Conservation (phyloP, 2,329 filamentous ascomycete genomes). For the Phaeosphaeria sp. region DNA sequence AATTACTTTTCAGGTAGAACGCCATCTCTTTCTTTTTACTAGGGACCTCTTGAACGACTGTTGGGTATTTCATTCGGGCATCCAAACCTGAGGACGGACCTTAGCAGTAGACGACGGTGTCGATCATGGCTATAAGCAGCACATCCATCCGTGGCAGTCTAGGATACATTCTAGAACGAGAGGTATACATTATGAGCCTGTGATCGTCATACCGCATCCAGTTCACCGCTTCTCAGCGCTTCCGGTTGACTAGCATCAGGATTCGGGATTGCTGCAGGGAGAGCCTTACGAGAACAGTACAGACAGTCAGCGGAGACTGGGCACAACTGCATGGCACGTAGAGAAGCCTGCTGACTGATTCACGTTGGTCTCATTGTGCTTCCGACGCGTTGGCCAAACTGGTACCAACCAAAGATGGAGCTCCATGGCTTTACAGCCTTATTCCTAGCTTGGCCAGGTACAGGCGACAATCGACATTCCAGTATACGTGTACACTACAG, state of each 20-base stretch:
- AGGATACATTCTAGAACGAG: not conserved
- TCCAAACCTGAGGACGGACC: not conserved
- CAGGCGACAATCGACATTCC: too few species aligned
- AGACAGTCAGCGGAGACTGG: conserved; percentile 10
- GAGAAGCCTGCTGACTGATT: conserved; percentile 4
- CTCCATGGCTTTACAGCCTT: too few species aligned
- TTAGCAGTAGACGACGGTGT: not conserved
- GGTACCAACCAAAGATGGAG: not conserved
- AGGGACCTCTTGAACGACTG: conserved; percentile 3
- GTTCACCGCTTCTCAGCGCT: conserved; percentile 19
- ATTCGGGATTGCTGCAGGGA: conserved; percentile 22
- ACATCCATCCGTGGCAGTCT: not conserved
- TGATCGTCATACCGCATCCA: not conserved
- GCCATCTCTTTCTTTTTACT: conserved; percentile 5
- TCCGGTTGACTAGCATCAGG: conserved; percentile 9
- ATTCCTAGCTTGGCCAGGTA: too few species aligned
- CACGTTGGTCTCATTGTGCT: not conserved
- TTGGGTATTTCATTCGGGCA: not conserved
- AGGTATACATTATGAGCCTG: not conserved
- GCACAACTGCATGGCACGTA: conserved; percentile 20
- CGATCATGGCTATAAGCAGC: not conserved
- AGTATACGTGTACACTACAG: too few species aligned
- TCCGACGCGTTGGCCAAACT: not conserved
- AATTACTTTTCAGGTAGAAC: conserved; percentile 5
- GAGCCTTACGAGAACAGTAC: conserved; percentile 16